Percentiles rank a stretch among this genome's conserved stretches.
Conservation (phyloP, 768 basidiomycete genomes). For the Lentinus brumalis region DNA sequence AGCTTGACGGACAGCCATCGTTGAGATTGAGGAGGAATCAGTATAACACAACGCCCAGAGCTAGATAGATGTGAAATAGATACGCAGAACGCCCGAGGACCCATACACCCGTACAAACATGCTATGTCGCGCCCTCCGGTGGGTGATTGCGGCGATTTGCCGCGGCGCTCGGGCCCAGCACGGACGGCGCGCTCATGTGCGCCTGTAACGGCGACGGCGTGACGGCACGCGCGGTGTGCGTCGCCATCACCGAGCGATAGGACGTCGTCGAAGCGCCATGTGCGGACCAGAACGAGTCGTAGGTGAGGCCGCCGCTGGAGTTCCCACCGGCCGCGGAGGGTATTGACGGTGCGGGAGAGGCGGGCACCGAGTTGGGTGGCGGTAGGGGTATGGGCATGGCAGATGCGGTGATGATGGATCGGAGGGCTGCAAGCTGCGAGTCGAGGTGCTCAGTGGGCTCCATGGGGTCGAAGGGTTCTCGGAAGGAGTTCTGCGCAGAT, state of each 20-base stretch:
- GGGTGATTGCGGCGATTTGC: background rate
- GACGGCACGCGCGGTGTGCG: background rate
- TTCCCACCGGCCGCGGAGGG: background rate
- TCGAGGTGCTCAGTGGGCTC: constrained; percentile 21
- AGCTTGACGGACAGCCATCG: no score
- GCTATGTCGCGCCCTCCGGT: background rate
- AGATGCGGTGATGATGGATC: constrained; percentile 14
- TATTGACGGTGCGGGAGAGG: background rate
- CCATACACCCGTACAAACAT: background rate
- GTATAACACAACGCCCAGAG: no score
- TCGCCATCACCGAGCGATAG: constrained; percentile 7
- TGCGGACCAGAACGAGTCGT: constrained; percentile 26
- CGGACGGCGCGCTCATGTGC: constrained; percentile 7
- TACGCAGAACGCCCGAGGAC: no score
- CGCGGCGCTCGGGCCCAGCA: background rate
- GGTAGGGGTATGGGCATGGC: constrained; percentile 13
- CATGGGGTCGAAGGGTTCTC: constrained; percentile 22
- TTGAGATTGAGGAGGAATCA: no score
- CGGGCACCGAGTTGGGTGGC: background rate
- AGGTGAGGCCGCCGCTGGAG: constrained; percentile 15
- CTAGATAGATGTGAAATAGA: no score
- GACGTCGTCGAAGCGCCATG: constrained; percentile 16
- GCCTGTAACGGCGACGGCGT: constrained; percentile 4
- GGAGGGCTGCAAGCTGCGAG: constrained; percentile 19
- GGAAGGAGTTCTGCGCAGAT: background rate